A percentile compares a stretch with the other conserved stretches of the same genome.
phyloP scores from a whole-genome alignment of 768 basidiomycete genomes.

The Paxillus involutus region DNA sequence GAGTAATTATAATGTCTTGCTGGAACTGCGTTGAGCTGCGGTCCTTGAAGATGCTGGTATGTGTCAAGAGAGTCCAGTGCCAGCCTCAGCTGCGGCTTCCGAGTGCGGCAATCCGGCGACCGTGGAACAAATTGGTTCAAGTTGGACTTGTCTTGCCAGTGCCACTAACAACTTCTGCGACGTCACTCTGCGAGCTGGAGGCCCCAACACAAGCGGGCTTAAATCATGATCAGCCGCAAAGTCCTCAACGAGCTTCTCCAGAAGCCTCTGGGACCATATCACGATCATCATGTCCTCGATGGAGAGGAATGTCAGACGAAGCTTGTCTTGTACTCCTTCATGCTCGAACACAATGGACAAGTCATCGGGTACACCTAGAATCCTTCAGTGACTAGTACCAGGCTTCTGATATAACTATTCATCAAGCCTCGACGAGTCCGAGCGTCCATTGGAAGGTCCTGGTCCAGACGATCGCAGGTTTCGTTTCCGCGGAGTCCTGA shows the following conservation, averaged over 20 bases:
- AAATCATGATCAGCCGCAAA: conserved; percentile 15
- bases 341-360: conserved; percentile 24
- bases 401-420: neutral
- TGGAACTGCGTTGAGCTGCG: neutral
- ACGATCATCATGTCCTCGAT: conserved; percentile 23
- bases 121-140: too few relatives aligned
- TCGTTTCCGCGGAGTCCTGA: conserved; percentile 52
- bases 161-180: too few relatives aligned
- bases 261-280: conserved; percentile 31
- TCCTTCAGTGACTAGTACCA: neutral
- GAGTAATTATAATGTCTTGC: too few relatives aligned
- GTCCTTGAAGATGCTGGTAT: neutral
- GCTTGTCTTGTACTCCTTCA: conserved; percentile 30
- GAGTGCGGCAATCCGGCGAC: too few relatives aligned
- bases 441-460: conserved; percentile 34
- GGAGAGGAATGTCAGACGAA: conserved; percentile 16
- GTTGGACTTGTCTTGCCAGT: too few relatives aligned
- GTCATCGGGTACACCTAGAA: conserved; percentile 25
- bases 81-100: neutral
- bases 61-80: neutral
- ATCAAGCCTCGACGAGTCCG: conserved; percentile 48
- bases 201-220: neutral
- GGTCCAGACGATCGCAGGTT: conserved; percentile 31
- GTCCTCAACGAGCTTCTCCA: conserved; percentile 24
- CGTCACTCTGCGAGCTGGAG: neutral